These are phyloP conservation scores for Trametes versicolor DNA, from an alignment of 1,284 basidiomycete genomes.

Conservation along the genomic window DNA sequence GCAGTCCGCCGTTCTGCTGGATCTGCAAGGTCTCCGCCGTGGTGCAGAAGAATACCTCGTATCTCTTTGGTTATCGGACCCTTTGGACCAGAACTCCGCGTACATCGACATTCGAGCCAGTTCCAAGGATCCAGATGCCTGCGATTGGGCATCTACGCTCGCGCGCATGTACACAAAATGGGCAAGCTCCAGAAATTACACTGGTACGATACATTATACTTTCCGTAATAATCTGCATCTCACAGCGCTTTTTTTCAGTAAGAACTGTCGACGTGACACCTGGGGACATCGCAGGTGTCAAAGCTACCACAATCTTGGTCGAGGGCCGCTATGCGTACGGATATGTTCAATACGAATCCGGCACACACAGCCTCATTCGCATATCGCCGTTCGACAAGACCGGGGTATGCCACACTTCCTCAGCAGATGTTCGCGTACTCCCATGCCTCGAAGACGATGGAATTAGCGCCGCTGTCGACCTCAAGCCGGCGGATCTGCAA, in stretches of 20 bases:
- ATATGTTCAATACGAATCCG: slow-evolving; percentile 36
- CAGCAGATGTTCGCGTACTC: slow-evolving; percentile 33
- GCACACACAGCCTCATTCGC: slow-evolving; percentile 32
- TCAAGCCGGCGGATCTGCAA: slow-evolving; percentile 30
- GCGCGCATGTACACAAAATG: slow-evolving; percentile 36
- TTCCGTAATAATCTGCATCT: not conserved
- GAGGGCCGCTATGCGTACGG: slow-evolving; percentile 34
- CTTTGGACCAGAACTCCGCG: slow-evolving; percentile 33
- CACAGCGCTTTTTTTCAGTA: slow-evolving; percentile 15
- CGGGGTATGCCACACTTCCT: slow-evolving; percentile 27
- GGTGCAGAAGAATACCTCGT: slow-evolving; percentile 28
- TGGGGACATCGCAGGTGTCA: slow-evolving; percentile 28
- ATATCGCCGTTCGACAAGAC: slow-evolving; percentile 25
- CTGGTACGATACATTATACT: slow-evolving; percentile 19
- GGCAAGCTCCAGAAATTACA: slow-evolving; percentile 32
- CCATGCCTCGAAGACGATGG: slow-evolving; percentile 33
- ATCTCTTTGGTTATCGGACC: slow-evolving; percentile 30
- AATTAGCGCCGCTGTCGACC: slow-evolving; percentile 18
- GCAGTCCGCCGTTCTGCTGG: slow-evolving; percentile 25
- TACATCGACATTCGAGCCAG: slow-evolving; percentile 33
- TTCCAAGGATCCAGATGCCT: slow-evolving; percentile 31
- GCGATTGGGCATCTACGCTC: slow-evolving; percentile 35
- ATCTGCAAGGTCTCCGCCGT: slow-evolving; percentile 25
- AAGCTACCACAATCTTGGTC: slow-evolving; percentile 29
- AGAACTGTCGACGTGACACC: slow-evolving; percentile 25